Conservation (phyloP, 352 stramenopile species). For the Detonula confervacea region DNA sequence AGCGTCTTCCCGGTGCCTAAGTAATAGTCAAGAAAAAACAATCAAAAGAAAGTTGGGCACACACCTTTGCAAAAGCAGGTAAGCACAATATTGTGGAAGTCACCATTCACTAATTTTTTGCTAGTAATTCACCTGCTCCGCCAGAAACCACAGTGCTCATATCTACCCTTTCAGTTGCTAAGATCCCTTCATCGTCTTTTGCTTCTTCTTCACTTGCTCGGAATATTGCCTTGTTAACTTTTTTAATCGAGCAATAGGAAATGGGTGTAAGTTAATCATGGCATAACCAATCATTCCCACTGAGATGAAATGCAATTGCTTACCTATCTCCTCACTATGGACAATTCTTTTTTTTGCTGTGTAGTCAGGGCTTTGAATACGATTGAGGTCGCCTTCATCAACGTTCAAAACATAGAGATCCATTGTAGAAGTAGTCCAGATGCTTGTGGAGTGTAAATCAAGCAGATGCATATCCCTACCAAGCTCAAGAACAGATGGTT, state of each 20-base stretch:
- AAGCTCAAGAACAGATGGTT: slow-evolving; percentile 22
- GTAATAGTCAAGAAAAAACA: too few relatives aligned
- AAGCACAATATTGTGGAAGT: too few relatives aligned
- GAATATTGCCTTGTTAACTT: slow-evolving; percentile 38
- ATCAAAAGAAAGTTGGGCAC: too few relatives aligned
- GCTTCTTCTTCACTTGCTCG: slow-evolving; percentile 16
- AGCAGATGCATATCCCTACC: slow-evolving; percentile 48
- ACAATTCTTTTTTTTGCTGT: slow-evolving; percentile 38
- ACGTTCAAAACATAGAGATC: slow-evolving; percentile 34
- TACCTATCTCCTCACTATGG: slow-evolving; percentile 21
- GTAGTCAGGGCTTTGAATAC: slow-evolving; percentile 11
- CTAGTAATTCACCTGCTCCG: slow-evolving; percentile 21
- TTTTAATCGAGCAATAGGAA: neutral
- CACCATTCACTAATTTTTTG: slow-evolving; percentile 1
- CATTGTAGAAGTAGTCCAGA: slow-evolving; percentile 46
- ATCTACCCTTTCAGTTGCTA: slow-evolving; percentile 10
- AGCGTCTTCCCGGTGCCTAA: neutral
- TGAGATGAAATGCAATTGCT: neutral
- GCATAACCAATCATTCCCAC: neutral
- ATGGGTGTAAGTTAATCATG: neutral
- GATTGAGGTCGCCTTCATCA: slow-evolving; percentile 35
- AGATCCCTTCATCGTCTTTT: slow-evolving; percentile 23
- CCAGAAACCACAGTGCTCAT: slow-evolving; percentile 17
- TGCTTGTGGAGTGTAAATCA: slow-evolving; percentile 36
- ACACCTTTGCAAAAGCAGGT: too few relatives aligned